Base-by-base conservation (phyloP, 345 rosid genomes). In the Populus ilicifolia region DNA sequence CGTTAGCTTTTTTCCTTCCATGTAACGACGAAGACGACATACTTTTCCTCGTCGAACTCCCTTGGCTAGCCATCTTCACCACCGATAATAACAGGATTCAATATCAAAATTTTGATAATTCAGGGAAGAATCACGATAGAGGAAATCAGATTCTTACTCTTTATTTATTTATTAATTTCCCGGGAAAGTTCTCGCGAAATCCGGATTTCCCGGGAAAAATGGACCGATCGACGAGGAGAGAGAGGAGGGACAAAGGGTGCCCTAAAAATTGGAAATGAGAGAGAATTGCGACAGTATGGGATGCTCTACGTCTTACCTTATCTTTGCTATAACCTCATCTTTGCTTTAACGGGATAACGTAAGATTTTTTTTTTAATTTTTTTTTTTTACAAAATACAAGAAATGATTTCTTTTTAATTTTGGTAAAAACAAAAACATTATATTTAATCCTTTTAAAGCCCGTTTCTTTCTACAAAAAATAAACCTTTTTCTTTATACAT, bases 61-160 rank as follows among this genome's bases (percentile, higher is more conserved):
- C 87, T 81, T 91, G 94, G 84, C 89, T 88, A 7, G 94, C 88
- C 99, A 96, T 96, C 74, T 83, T 41, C 80, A 27, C 75, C 65
- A 8, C 44, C 72, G 41, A 2, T 27, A 43, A 21, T 21, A 69
- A 69, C 27, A 18, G 20, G 13, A 43, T 21, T 27, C 69, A 65
- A 38, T 30, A 65, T 5, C 69, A 65, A 35, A 65, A 27, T 9
- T 23, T 59, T 59, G 64, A 59, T 23, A 59, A 23, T 59, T n/a
- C 64, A 59, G 64, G 29, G 29, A n/a, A 59, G 25, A 59, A 23
- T 59, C 64, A 59, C 14, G 29, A 59, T 59, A 59, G 12, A 1
- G 14, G 29, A 59, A 23, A 23, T 23, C 0, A 9, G 64, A 43
- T 43, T 43, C 46, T 43, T 43, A 12, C 46, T 10, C 2, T 59